Base-by-base conservation (phyloP, 2,329 filamentous ascomycete genomes). In the Diaporthe citriasiana region DNA sequence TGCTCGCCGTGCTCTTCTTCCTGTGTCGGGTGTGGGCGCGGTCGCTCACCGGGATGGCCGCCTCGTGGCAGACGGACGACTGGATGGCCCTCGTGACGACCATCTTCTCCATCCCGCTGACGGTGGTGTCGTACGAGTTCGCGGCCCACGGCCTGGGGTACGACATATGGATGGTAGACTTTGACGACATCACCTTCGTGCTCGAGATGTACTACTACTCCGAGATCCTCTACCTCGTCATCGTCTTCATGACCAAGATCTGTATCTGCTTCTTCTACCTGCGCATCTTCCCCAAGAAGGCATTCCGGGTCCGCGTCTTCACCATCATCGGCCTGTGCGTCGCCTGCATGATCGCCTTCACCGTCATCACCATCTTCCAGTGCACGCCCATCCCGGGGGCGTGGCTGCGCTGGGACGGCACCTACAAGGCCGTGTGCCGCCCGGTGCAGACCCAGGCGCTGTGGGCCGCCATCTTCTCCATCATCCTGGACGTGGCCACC, bases 401-500 rank as follows among this genome's bases (percentile, higher is more conserved):
- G 3, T 72, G 70, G 70, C 56, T 60, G 47, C n/a, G 15, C 10
- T 72, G 70, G 70, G 70, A 72, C 25, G 70, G 47, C n/a, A 51
- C 50, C 17, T 63, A 63, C 38, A 3, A 17, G 6, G 45, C 55
- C 33, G 22, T 9, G 55, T 72, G 70, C 50, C 60, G 45, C 57
- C 17, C 38, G 38, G 30, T 66, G 25, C 59, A 65, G 35, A 19
- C 19, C 3, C 60, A 53, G 19, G 70, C 57, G 19, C 60, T 85
- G 33, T 78, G 80, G 57, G 83, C 84, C 71, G 83, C 84, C 0
- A 82, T 80, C 7, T 77, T 83, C 27, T 85, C 85, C 76, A 84
- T 86, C 70, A 56, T 82, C 45, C 84, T 83, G 17, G 83, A 86
- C 76, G 68, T 86, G 17, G 70, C 83, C 33, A 83, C 83, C 47